Evolutionary conservation across 345 rosid genomes (phyloP).

Genomic region (Diplotaxis tenuifolia): DNA sequence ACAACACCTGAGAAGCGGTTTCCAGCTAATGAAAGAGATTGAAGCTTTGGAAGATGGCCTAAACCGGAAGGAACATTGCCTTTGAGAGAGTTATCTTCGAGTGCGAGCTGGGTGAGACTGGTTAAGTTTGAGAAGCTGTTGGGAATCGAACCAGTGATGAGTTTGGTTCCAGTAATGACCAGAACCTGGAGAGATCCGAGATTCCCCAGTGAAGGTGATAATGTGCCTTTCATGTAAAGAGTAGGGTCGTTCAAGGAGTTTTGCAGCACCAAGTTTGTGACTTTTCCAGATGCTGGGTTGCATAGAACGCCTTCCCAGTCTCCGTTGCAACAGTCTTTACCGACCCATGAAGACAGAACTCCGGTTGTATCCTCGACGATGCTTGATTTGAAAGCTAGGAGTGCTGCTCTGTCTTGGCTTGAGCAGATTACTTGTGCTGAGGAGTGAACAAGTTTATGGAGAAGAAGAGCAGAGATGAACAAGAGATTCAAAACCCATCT

Average conservation of each 20-base stretch:
- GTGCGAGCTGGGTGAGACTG: constrained; percentile 53
- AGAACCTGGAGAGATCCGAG: constrained; percentile 58
- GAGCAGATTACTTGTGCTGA: constrained; percentile 46
- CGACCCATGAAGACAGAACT: constrained; percentile 68
- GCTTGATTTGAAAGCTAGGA: constrained; percentile 70
- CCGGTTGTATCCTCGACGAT: constrained; percentile 70
- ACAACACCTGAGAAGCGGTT: constrained; percentile 63
- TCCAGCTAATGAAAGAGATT: constrained; percentile 62
- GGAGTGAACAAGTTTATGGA: constrained; percentile 32
- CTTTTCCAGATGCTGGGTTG: constrained; percentile 62
- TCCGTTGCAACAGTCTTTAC: constrained; percentile 72
- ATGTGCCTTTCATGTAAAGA: constrained; percentile 73
- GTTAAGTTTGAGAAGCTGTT: constrained; percentile 48
- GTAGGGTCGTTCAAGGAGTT: constrained; percentile 45
- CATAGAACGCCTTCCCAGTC: constrained; percentile 95
- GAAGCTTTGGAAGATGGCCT: constrained; percentile 52
- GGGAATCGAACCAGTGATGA: constrained; percentile 73
- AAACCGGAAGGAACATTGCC: constrained; percentile 66
- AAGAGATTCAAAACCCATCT: constrained; percentile 55
- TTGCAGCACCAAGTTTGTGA: constrained; percentile 54
- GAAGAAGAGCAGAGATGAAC: constrained; percentile 39
- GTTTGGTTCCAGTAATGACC: constrained; percentile 68
- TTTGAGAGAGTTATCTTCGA: constrained; percentile 69
- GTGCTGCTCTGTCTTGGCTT: constrained; percentile 65
- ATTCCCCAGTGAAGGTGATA: constrained; percentile 66